Conservation (phyloP, 2,329 filamentous ascomycete species). For the Cytospora chrysosperma region DNA sequence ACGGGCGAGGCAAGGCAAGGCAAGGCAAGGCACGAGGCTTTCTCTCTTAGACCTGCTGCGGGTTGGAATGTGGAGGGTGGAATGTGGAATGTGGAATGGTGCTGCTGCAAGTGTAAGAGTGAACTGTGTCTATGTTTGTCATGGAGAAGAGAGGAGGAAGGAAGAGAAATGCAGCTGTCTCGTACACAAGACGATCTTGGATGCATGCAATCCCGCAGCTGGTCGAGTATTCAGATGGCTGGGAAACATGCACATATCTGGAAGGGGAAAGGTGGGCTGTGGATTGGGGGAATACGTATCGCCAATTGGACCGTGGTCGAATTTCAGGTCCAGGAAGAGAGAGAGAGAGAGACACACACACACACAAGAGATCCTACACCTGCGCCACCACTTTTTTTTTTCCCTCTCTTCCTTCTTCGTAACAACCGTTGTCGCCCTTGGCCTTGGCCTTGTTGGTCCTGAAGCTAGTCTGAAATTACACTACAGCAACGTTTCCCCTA, state of each 20-base stretch:
- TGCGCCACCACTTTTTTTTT: slow-evolving; percentile 16
- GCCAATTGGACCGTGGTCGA: slow-evolving; percentile 7
- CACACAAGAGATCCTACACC: slow-evolving; percentile 6
- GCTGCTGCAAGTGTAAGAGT: slow-evolving; percentile 12
- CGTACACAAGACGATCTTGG: slow-evolving; percentile 12
- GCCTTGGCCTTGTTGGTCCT: neutral
- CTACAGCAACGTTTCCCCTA: too few species aligned
- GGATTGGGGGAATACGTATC: slow-evolving; percentile 1
- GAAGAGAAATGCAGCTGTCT: slow-evolving; percentile 20
- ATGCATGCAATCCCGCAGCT: slow-evolving; percentile 10
- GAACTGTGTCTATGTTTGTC: slow-evolving; percentile 10
- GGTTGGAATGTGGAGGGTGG: neutral
- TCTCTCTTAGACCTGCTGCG: too few species aligned
- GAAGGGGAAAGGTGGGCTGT: neutral
- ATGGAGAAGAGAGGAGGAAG: neutral
- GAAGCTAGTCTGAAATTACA: too few species aligned
- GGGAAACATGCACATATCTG: slow-evolving; percentile 20
- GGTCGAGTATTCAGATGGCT: slow-evolving; percentile 28
- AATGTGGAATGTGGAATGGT: slow-evolving; percentile 16
- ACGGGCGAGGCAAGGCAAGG: neutral
- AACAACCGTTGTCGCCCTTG: neutral
- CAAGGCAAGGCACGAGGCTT: neutral
- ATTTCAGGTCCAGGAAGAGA: neutral
- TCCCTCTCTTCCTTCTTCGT: neutral
- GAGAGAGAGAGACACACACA: neutral